Evolutionary conservation across 441 rosid species (phyloP), one percentile per base, ranked within the genome.

Genomic region (Erodium texanum): DNA sequence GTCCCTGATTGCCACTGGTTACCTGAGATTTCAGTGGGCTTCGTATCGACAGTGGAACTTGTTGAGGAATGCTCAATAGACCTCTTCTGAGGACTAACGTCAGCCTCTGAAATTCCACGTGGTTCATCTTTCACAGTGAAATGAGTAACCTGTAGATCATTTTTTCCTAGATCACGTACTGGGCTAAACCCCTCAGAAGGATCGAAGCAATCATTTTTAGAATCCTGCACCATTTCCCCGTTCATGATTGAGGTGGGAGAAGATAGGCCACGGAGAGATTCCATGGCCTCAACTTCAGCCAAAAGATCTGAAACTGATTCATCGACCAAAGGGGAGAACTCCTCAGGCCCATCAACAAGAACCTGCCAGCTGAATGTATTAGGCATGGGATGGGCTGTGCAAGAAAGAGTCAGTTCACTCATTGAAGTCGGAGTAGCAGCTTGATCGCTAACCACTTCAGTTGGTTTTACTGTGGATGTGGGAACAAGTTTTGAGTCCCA

Each of bases 261-360:
- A 74, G 96, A 83, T 70, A 84, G 73, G 32, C 87, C 85, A 71
- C 81, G 77, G 59, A 87, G 90, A 19, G 97, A 88, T 75, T 93
- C 98, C 98, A 93, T 93, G 9, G 97, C 98, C 82, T 96, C 97
- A 24, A 93, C 97, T 80, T 93, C 97, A 12, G 99, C 99, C 77
- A 96, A 78, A 56, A 93, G 92, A 78, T 93, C 99, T 16, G 97
- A 96, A 71, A 96, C 97, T 10, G 98, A 96, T 75, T 96, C 98
- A 71, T 93, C 99, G 22, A 71, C 88, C 67, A 85, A 74, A 64
- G 92, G 69, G 73, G 78, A 73, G 73, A 83, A 89, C 45, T 89
- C 98, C 20, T 79, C 79, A 3, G 92, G 83, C 56, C 83, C 97
- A 10, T 88, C 66, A 50, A 82, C 81, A 18, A 88, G 82, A 5